Percentiles rank a stretch among this genome's conserved stretches.
These are phyloP conservation scores for Rhodotorula glutinis DNA, from an alignment of 1,284 basidiomycete genomes.

Conservation along the genomic window DNA sequence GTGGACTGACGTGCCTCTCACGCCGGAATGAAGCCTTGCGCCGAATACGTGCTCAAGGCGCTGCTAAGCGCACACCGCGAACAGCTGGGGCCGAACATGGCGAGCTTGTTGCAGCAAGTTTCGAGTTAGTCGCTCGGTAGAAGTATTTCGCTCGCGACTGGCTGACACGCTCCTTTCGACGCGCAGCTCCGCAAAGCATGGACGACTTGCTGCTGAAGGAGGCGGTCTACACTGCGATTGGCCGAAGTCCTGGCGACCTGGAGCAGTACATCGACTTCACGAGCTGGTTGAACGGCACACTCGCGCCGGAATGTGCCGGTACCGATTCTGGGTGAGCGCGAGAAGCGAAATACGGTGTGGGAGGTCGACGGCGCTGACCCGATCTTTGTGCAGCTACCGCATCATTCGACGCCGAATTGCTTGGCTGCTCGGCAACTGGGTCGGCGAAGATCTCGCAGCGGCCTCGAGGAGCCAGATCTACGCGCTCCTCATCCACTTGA, in stretches of 20 bases:
- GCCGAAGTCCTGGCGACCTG: slow-evolving; percentile 33
- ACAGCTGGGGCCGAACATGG: slow-evolving; percentile 22
- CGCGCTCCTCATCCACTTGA: slow-evolving; percentile 39
- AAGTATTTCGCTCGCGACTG: not conserved
- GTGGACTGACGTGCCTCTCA: not conserved
- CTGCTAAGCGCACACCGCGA: slow-evolving; percentile 37
- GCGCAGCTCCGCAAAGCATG: slow-evolving; percentile 26
- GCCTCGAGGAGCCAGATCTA: slow-evolving; percentile 34
- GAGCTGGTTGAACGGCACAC: slow-evolving; percentile 26
- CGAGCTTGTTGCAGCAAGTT: slow-evolving; percentile 13
- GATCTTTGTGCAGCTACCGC: slow-evolving; percentile 21
- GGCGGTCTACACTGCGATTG: slow-evolving; percentile 42
- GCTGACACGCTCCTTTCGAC: not conserved
- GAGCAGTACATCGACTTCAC: slow-evolving; percentile 27
- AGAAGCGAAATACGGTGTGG: not conserved
- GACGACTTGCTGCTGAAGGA: slow-evolving; percentile 40
- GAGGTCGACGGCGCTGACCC: not conserved
- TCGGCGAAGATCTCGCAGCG: slow-evolving; percentile 33
- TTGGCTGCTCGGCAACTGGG: slow-evolving; percentile 42
- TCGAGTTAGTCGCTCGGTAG: slow-evolving; percentile 8
- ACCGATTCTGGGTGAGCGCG: slow-evolving; percentile 31
- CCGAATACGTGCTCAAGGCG: slow-evolving; percentile 36
- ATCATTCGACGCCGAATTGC: slow-evolving; percentile 42
- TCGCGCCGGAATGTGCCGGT: slow-evolving; percentile 31
- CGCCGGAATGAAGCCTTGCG: slow-evolving; percentile 27